Conservation (phyloP, 2,329 filamentous ascomycete species). For the Thelonectria discophora region DNA sequence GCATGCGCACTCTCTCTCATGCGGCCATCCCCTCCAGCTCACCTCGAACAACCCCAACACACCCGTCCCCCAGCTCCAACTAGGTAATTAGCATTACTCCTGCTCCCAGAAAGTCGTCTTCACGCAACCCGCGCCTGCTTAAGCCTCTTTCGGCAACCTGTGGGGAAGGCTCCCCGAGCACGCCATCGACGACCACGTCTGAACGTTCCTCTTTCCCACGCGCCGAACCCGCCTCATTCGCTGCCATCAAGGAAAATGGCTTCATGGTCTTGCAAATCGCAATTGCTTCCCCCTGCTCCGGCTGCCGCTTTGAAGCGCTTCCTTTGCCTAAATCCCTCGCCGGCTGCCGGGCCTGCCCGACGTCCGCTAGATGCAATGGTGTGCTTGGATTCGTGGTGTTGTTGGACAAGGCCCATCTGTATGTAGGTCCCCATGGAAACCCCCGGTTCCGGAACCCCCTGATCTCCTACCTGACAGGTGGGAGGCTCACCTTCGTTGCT, state of each 20-base stretch:
- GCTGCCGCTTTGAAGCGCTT: constrained; percentile 1
- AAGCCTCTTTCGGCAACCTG: constrained; percentile 14
- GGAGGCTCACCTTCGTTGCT: background rate
- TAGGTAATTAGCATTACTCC: background rate
- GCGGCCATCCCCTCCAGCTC: background rate
- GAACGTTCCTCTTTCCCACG: background rate
- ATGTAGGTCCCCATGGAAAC: background rate
- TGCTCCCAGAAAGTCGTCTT: background rate
- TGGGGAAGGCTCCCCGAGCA: constrained; percentile 25
- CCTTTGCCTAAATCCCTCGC: constrained; percentile 21
- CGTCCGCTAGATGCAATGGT: constrained; percentile 6
- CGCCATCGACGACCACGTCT: constrained; percentile 26
- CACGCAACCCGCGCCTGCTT: constrained; percentile 2
- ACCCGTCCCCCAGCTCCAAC: constrained; percentile 12
- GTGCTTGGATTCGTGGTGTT: constrained; percentile 8
- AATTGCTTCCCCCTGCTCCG: constrained; percentile 3
- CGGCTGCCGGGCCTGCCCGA: constrained; percentile 20
- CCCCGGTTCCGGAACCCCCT: constrained; percentile 10
- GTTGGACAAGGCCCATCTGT: background rate
- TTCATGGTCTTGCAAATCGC: background rate
- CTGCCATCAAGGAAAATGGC: constrained; percentile 17
- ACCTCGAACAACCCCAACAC: background rate
- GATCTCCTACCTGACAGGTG: background rate
- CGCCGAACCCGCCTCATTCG: constrained; percentile 19
- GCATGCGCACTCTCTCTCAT: background rate